phyloP scores from a whole-genome alignment of 2,329 filamentous ascomycete species.

The Fusarium sp. region DNA sequence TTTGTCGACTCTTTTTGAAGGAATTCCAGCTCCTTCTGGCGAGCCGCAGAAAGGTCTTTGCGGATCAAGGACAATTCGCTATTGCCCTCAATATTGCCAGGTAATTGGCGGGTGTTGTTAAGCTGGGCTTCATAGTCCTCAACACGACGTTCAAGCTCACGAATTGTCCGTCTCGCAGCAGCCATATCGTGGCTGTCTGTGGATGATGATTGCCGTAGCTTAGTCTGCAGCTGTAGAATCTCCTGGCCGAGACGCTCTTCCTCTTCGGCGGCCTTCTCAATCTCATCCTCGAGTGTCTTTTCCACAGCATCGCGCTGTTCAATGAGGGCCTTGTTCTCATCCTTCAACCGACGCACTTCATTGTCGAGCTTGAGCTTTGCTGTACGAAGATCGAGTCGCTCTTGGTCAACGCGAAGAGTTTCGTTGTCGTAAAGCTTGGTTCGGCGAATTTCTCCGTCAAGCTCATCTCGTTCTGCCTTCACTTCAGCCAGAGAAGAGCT shows the following conservation, averaged over 20 bases:
- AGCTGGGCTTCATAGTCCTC: slow-evolving; percentile 63
- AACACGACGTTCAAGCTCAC: slow-evolving; percentile 71
- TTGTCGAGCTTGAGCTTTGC: slow-evolving; percentile 74
- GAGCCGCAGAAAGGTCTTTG: slow-evolving; percentile 70
- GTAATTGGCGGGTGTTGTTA: slow-evolving; percentile 49
- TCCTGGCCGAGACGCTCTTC: slow-evolving; percentile 70
- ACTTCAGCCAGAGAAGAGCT: slow-evolving; percentile 66
- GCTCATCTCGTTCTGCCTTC: slow-evolving; percentile 73
- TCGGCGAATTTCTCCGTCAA: slow-evolving; percentile 69
- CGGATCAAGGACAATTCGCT: slow-evolving; percentile 70
- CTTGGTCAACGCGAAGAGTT: slow-evolving; percentile 71
- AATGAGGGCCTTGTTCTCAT: slow-evolving; percentile 68
- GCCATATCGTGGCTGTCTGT: slow-evolving; percentile 65
- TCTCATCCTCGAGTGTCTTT: slow-evolving; percentile 71
- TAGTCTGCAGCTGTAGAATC: slow-evolving; percentile 62
- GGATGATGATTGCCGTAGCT: slow-evolving; percentile 57
- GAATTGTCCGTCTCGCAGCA: slow-evolving; percentile 70
- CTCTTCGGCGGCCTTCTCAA: slow-evolving; percentile 73
- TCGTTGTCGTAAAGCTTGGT: slow-evolving; percentile 67
- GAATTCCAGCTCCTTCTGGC: slow-evolving; percentile 73
- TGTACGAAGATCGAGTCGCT: slow-evolving; percentile 74
- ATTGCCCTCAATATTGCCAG: slow-evolving; percentile 55
- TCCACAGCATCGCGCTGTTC: slow-evolving; percentile 70
- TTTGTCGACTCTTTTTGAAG: slow-evolving; percentile 73
- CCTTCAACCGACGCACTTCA: slow-evolving; percentile 72